Evolutionary conservation across 192 early-diverging fungal species (phyloP).

Genomic region (Coemansia sp.): DNA sequence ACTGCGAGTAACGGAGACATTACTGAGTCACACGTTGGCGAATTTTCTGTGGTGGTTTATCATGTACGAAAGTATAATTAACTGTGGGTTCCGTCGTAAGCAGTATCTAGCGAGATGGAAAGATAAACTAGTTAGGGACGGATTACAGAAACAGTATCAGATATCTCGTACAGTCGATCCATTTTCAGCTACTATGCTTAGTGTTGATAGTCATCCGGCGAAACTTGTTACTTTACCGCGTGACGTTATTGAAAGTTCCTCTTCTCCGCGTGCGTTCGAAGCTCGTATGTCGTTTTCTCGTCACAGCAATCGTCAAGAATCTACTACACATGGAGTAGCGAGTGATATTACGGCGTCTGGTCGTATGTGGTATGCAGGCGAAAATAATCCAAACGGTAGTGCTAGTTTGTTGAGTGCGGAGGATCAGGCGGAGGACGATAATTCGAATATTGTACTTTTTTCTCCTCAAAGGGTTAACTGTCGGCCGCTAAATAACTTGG

Average conservation of each 20-base stretch:
- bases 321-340: neutral
- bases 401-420: slow-evolving; percentile 19
- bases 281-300: slow-evolving; percentile 43
- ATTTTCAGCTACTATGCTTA: slow-evolving; percentile 41
- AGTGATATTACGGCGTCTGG: neutral
- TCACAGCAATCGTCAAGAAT: slow-evolving; percentile 15
- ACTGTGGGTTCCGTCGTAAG: slow-evolving; percentile 36
- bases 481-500: slow-evolving; percentile 16
- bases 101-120: slow-evolving; percentile 47
- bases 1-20: slow-evolving; percentile 29
- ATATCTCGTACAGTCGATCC: slow-evolving; percentile 45
- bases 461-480: slow-evolving; percentile 24
- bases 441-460: slow-evolving; percentile 28
- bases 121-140: slow-evolving; percentile 46
- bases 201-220: slow-evolving; percentile 20
- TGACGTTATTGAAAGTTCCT: slow-evolving; percentile 20
- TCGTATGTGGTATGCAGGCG: slow-evolving; percentile 1
- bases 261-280: slow-evolving; percentile 22
- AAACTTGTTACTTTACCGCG: slow-evolving; percentile 37
- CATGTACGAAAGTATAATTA: slow-evolving; percentile 51
- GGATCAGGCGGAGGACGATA: slow-evolving; percentile 14
- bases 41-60: slow-evolving; percentile 58
- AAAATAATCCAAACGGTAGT: neutral
- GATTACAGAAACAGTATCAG: slow-evolving; percentile 55
- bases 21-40: slow-evolving; percentile 36